Conservation (phyloP, 192 early-diverging fungal genomes). For the Umbelopsis sp. region DNA sequence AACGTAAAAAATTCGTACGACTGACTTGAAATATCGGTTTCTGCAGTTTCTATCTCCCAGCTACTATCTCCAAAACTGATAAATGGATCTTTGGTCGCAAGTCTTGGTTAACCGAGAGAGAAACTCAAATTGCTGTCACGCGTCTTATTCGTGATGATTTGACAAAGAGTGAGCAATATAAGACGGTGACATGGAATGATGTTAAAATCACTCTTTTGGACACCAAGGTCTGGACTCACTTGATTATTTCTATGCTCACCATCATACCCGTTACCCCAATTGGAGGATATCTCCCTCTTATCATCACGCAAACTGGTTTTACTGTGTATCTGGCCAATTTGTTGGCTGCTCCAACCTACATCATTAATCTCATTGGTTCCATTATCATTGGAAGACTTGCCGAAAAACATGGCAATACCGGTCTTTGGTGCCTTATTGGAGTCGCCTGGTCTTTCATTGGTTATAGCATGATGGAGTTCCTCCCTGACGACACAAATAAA, state of each 20-base stretch:
- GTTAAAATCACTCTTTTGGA: constrained; percentile 20
- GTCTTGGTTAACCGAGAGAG: constrained; percentile 54
- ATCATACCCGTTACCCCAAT: constrained; percentile 25
- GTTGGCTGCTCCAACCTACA: constrained; percentile 30
- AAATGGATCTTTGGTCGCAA: constrained; percentile 22
- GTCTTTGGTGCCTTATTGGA: constrained; percentile 1
- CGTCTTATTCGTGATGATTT: constrained; percentile 64
- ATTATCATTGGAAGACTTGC: constrained; percentile 12
- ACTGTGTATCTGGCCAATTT: constrained; percentile 24
- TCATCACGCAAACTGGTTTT: constrained; percentile 30
- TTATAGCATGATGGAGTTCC: constrained; percentile 25
- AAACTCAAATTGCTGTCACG: constrained; percentile 57
- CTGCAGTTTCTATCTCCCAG: constrained; percentile 56
- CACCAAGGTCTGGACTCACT: constrained; percentile 25
- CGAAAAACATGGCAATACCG: constrained; percentile 20
- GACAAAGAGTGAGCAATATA: constrained; percentile 46
- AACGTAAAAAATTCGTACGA: too few relatives aligned
- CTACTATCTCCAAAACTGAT: constrained; percentile 41
- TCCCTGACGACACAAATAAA: constrained; percentile 40
- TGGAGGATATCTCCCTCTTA: constrained; percentile 22
- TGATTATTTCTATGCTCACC: constrained; percentile 14
- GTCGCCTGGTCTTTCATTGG: constrained; percentile 28
- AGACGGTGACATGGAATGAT: constrained; percentile 21
- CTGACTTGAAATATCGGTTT: constrained; percentile 43
- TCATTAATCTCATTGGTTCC: constrained; percentile 26